A percentile compares a stretch with the other conserved stretches of the same genome.
Evolutionary conservation across 176 grass and related monocot species (phyloP).

Genomic region (Carex myosuroides): DNA sequence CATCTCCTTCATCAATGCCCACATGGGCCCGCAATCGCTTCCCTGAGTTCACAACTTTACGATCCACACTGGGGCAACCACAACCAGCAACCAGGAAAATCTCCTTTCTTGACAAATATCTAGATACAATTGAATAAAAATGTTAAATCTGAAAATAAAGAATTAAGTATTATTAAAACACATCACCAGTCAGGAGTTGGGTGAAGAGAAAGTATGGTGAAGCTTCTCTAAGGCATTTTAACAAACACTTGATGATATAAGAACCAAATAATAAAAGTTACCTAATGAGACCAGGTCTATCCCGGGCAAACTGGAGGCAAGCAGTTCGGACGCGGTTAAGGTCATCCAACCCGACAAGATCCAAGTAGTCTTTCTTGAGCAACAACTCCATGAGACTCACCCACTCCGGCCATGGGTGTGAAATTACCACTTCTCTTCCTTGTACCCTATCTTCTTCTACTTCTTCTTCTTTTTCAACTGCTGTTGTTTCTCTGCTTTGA

Average conservation of each 20-base stretch:
- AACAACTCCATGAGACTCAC: slow-evolving; percentile 59
- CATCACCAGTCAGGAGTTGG: not conserved
- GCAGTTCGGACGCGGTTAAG: slow-evolving; percentile 57
- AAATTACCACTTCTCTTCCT: slow-evolving; percentile 40
- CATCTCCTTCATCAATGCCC: slow-evolving; percentile 82
- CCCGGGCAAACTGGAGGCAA: slow-evolving; percentile 59
- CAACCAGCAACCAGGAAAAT: slow-evolving; percentile 40
- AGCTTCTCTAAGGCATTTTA: slow-evolving; percentile 4
- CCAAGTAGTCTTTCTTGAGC: slow-evolving; percentile 41
- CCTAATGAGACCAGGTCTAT: slow-evolving; percentile 56
- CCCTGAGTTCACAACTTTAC: slow-evolving; percentile 78
- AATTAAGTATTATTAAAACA: not conserved
- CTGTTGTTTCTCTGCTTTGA: slow-evolving; percentile 6
- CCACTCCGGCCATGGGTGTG: slow-evolving; percentile 71
- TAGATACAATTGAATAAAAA: slow-evolving; percentile 26
- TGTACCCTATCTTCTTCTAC: not conserved
- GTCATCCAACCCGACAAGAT: slow-evolving; percentile 46
- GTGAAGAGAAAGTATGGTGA: not conserved
- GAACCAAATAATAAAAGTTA: slow-evolving; percentile 10
- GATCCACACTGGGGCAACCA: slow-evolving; percentile 74
- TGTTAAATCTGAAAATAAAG: not conserved
- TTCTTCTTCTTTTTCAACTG: not conserved
- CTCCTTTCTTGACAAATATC: slow-evolving; percentile 75
- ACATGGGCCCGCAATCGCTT: slow-evolving; percentile 77
- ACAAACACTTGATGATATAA: slow-evolving; percentile 42